Conservation (phyloP, 768 basidiomycete species). For the Calocybe indica region DNA sequence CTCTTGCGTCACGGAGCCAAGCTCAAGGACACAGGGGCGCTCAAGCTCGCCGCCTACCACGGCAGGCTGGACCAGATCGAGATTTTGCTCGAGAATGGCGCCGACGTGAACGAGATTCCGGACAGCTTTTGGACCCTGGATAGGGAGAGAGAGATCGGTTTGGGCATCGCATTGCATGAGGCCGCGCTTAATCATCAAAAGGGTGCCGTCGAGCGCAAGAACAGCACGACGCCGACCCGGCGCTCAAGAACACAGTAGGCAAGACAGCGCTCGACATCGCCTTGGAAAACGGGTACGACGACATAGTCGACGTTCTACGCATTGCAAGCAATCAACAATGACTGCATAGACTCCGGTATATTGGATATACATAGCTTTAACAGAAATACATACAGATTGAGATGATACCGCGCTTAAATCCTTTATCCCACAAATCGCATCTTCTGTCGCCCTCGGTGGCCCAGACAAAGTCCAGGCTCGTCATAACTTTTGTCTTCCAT, state of each 20-base stretch:
- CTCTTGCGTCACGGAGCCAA: constrained; percentile 6
- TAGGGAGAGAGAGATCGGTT: constrained; percentile 7
- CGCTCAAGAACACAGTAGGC: not conserved
- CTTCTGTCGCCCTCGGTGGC: too few relatives aligned
- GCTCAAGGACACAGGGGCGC: constrained; percentile 8
- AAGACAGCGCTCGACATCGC: not conserved
- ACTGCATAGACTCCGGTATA: too few relatives aligned
- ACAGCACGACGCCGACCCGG: not conserved
- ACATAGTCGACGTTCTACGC: not conserved
- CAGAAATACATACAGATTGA: too few relatives aligned
- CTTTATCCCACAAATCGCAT: too few relatives aligned
- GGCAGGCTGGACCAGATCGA: constrained; percentile 8
- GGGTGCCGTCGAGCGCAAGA: constrained; percentile 4
- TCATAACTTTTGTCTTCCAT: too few relatives aligned
- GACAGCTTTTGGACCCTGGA: constrained; percentile 6
- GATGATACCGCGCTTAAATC: too few relatives aligned
- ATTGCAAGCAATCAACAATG: too few relatives aligned
- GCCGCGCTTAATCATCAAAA: constrained; percentile 9
- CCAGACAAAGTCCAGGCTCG: too few relatives aligned
- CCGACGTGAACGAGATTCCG: constrained; percentile 11
- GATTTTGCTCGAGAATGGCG: constrained; percentile 8
- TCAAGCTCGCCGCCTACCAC: constrained; percentile 11
- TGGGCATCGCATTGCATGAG: constrained; percentile 12
- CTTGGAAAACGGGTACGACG: not conserved
- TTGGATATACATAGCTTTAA: too few relatives aligned